A percentile compares a stretch with the other conserved stretches of the same genome.
phyloP scores from a whole-genome alignment of 345 rosid species.

The Raphanus raphanistrum region DNA sequence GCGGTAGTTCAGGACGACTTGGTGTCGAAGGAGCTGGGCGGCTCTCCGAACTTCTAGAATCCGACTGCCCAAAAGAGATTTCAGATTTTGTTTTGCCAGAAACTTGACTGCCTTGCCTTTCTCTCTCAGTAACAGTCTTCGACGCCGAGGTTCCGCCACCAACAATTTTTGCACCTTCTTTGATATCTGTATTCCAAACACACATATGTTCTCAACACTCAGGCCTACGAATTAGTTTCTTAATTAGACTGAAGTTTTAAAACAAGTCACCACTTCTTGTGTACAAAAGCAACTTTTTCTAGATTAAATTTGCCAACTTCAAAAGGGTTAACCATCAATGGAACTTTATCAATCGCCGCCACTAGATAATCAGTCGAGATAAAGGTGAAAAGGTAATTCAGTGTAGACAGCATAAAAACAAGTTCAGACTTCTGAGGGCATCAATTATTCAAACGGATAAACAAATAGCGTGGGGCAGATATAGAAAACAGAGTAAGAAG shows the following conservation, averaged over 20 bases:
- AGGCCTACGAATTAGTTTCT: background rate
- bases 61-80: conserved; percentile 52
- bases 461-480: no score
- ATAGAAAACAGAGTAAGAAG: background rate
- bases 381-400: background rate
- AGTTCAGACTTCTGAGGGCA: background rate
- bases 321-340: conserved; percentile 7
- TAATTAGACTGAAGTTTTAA: background rate
- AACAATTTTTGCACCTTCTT: conserved; percentile 39
- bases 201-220: background rate
- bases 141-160: conserved; percentile 40
- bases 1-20: conserved; percentile 61
- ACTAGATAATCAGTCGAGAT: conserved; percentile 13
- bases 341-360: background rate
- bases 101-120: conserved; percentile 42
- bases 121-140: conserved; percentile 51
- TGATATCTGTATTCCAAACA: background rate
- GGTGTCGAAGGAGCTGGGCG: conserved; percentile 44
- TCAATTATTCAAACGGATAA: conserved; percentile 6
- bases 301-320: conserved; percentile 6
- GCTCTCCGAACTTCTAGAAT: conserved; percentile 60
- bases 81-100: conserved; percentile 45
- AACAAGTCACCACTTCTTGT: conserved; percentile 12
- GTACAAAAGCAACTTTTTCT: conserved; percentile 10
- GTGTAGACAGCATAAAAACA: no score